Conservation (phyloP, 2,329 filamentous ascomycete species). For the Neonectria punicea region DNA sequence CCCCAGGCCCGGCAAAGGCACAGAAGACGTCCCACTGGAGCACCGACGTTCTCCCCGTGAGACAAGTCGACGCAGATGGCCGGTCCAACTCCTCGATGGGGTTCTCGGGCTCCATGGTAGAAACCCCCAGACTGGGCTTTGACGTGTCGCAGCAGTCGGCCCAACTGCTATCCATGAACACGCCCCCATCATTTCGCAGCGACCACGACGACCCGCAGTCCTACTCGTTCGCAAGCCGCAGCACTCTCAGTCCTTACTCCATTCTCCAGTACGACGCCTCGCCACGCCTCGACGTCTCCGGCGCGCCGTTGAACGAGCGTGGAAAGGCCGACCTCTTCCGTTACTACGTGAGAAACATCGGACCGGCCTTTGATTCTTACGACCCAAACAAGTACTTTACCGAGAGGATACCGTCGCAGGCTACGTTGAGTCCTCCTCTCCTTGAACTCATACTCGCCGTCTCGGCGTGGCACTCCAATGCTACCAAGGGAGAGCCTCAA, state of each 20-base stretch:
- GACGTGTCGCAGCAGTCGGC: not conserved
- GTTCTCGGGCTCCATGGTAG: not conserved
- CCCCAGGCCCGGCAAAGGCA: not conserved
- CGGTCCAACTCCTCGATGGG: not conserved
- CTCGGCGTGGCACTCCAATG: slow-evolving; percentile 21
- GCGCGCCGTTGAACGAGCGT: slow-evolving; percentile 20
- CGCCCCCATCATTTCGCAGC: not conserved
- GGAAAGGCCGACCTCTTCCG: slow-evolving; percentile 26
- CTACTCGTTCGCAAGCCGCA: slow-evolving; percentile 14
- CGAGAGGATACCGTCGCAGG: slow-evolving; percentile 20
- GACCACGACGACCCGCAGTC: not conserved
- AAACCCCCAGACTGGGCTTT: not conserved
- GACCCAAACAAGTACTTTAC: slow-evolving; percentile 29
- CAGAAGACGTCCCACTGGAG: slow-evolving; percentile 9
- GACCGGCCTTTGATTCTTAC: slow-evolving; percentile 31
- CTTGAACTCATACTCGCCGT: slow-evolving; percentile 24
- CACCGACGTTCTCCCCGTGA: slow-evolving; percentile 7
- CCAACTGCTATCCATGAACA: slow-evolving; percentile 1
- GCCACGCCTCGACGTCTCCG: slow-evolving; percentile 1
- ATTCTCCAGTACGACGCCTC: slow-evolving; percentile 3
- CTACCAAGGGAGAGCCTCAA: slow-evolving; percentile 8
- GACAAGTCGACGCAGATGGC: not conserved
- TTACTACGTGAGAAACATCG: slow-evolving; percentile 29
- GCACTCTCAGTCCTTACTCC: slow-evolving; percentile 13
- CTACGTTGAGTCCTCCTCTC: slow-evolving; percentile 22